phyloP scores from a whole-genome alignment of 495 filamentous ascomycete species.

The Neurospora sp. region DNA sequence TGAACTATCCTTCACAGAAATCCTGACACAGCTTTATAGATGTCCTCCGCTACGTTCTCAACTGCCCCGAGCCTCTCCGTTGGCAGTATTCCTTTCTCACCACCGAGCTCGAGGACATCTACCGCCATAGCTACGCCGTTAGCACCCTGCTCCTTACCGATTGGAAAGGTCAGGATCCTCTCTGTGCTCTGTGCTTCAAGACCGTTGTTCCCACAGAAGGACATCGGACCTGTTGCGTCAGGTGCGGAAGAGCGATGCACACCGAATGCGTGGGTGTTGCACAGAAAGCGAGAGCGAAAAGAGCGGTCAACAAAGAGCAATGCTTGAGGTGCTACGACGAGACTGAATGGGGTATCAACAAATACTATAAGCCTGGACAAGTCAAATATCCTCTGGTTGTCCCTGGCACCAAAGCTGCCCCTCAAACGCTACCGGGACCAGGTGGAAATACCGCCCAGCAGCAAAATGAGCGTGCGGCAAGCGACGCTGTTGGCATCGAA shows the following conservation, averaged over 20 bases:
- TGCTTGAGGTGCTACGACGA: background rate
- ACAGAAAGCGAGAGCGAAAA: background rate
- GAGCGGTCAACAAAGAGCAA: background rate
- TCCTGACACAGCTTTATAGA: background rate
- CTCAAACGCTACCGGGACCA: background rate
- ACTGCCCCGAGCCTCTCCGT: background rate
- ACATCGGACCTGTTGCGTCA: background rate
- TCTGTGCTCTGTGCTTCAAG: background rate
- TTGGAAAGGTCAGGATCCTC: background rate
- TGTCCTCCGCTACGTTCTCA: background rate
- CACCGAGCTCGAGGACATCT: background rate
- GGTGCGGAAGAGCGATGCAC: background rate
- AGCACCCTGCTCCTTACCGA: background rate
- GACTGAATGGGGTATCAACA: background rate
- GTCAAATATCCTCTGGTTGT: background rate
- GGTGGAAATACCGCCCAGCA: background rate
- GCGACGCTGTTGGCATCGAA: background rate
- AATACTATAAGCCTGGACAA: background rate
- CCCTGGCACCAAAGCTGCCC: background rate
- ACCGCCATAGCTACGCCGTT: background rate
- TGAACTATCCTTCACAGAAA: background rate
- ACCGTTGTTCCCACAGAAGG: background rate
- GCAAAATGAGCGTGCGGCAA: background rate
- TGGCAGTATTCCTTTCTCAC: background rate
- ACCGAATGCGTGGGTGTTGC: background rate